Percentiles rank a stretch among this genome's conserved stretches.
phyloP scores from a whole-genome alignment of 768 basidiomycete species.

The Coprinopsis cinerea region DNA sequence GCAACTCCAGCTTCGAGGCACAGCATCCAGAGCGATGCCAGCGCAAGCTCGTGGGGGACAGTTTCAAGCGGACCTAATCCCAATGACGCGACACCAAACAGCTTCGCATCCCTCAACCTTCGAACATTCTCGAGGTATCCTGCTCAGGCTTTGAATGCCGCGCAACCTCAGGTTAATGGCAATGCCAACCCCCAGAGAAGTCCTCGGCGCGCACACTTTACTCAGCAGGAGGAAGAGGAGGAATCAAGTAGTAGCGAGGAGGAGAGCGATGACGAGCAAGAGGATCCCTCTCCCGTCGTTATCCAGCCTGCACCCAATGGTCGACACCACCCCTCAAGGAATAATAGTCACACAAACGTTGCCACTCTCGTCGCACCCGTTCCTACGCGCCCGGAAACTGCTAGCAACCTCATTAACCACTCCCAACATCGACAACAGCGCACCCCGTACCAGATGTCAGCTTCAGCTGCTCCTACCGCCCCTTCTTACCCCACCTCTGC shows the following conservation, averaged over 20 bases:
- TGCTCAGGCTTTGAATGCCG: no score
- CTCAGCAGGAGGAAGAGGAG: background rate
- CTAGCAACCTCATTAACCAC: no score
- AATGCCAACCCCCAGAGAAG: no score
- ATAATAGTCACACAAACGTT: no score
- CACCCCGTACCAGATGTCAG: background rate
- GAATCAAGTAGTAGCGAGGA: background rate
- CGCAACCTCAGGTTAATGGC: no score
- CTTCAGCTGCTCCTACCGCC: background rate
- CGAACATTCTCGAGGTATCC: background rate
- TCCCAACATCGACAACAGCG: background rate
- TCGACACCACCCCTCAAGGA: background rate
- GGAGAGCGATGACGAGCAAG: background rate
- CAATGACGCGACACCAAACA: background rate
- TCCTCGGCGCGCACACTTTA: background rate
- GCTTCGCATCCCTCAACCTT: constrained; percentile 4
- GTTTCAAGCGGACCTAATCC: background rate
- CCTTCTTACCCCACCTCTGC: background rate
- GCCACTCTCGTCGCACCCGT: no score
- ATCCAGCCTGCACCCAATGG: background rate
- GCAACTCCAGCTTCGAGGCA: constrained; percentile 1
- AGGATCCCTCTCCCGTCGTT: background rate
- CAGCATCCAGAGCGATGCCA: constrained; percentile 4
- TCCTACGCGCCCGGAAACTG: no score
- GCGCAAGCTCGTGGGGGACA: constrained; percentile 5